Base-by-base conservation (phyloP, 192 early-diverging fungal genomes). In the Backusella psychrophila region DNA sequence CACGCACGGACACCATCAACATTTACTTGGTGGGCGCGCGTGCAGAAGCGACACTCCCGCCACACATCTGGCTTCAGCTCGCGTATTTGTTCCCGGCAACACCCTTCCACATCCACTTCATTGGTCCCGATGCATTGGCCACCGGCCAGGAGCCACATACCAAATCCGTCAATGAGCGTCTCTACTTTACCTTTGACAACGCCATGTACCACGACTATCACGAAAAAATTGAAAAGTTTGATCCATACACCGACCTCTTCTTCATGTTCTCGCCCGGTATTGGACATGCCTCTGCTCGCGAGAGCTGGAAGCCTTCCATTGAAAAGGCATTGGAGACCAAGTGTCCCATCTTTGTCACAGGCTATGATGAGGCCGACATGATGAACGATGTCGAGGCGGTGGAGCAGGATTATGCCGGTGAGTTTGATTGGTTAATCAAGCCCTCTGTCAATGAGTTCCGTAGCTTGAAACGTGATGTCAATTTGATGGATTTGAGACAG, bases 261-360 rank as follows among this genome's bases (percentile, higher is more conserved):
- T 94, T 94, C 77, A 69, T 94, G 70, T 94, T 94, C 80, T 91
- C 89, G 23, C 93, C 93, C 9, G 93, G 92, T 34, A 82, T 93
- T 21, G 90, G 86, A 5, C 92, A 93, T 42, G 87, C 86, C 9
- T 46, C 80, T 6, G 87, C 87, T 35, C 89, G 88, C 73, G 81
- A 85, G 9, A 83, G 83, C 23, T 94, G 93, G 93, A 86, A 85
- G 72, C 87, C 89, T 6, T 89, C 91, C 29, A 78, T 93, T 14
- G 86, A 88, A 59, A 86, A 88, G 77, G 80, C 91, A 73, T 80
- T 93, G 26, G 88, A 90, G 73, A 93, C 93, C 15, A 92, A 94
- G 80, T 94, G 93, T 68, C 85, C 92, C 15, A 87, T 94, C 29
- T 93, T 94, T 80, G 85, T 90, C 8, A 94, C 93, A 1, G 92